Evolutionary conservation across 257 asterid genomes (phyloP).

Genomic region (Agastache rugosa): DNA sequence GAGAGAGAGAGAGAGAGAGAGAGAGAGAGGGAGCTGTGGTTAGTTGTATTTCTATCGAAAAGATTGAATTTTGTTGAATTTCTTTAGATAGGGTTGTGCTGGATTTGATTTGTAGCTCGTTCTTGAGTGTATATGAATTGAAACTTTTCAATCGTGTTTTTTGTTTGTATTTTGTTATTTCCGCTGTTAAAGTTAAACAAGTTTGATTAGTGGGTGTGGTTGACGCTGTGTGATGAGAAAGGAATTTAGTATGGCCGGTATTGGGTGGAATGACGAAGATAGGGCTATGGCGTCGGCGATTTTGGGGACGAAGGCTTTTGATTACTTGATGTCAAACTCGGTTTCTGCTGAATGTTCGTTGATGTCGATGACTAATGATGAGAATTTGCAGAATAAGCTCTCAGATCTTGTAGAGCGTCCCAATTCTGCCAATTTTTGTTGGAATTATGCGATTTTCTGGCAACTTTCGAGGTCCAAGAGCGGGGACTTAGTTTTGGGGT

Average conservation of each 20-base stretch:
- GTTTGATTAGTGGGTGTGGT: slow-evolving; percentile 23
- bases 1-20: background rate
- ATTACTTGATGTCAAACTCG: slow-evolving; percentile 66
- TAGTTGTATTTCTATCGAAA: slow-evolving; percentile 29
- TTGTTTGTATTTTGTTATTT: background rate
- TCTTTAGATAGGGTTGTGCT: slow-evolving; percentile 24
- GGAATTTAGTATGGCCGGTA: slow-evolving; percentile 53
- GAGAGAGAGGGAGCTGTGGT: slow-evolving; percentile 29
- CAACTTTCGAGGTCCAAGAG: slow-evolving; percentile 74
- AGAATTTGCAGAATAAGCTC: slow-evolving; percentile 76
- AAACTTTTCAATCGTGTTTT: slow-evolving; percentile 31
- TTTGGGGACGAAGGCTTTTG: slow-evolving; percentile 77
- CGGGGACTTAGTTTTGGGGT: slow-evolving; percentile 77
- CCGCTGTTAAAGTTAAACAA: slow-evolving; percentile 12
- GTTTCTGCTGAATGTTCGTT: slow-evolving; percentile 71
- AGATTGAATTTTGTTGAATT: slow-evolving; percentile 29
- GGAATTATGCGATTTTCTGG: slow-evolving; percentile 95
- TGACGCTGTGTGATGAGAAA: slow-evolving; percentile 12
- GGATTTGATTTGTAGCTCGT: slow-evolving; percentile 29
- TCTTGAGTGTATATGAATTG: slow-evolving; percentile 35
- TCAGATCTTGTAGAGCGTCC: slow-evolving; percentile 87
- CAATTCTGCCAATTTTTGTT: slow-evolving; percentile 56
- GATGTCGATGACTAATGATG: slow-evolving; percentile 70
- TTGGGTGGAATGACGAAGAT: slow-evolving; percentile 70
- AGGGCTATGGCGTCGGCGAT: slow-evolving; percentile 72